Conservation (phyloP, 805 yeast genomes). For the Candida quercuum region DNA sequence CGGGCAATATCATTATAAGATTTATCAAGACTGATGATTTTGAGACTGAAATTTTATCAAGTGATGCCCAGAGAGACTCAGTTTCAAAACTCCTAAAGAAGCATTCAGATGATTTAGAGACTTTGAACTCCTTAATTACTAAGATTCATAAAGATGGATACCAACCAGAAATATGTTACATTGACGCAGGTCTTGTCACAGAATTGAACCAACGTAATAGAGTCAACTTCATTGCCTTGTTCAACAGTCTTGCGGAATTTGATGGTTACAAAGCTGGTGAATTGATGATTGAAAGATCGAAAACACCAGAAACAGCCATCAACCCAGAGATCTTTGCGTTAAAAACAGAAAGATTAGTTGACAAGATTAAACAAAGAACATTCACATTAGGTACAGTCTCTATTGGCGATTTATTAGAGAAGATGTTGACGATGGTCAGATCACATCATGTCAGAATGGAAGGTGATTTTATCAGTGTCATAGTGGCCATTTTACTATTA, state of each 20-base stretch:
- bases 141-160: conserved; percentile 51
- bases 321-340: conserved; percentile 81
- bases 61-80: conserved; percentile 15
- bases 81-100: conserved; percentile 18
- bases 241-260: conserved; percentile 82
- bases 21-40: conserved; percentile 45
- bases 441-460: conserved; percentile 96
- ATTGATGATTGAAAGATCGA: conserved; percentile 88
- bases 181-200: conserved; percentile 92
- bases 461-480: conserved; percentile 91
- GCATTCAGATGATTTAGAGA: conserved; percentile 22
- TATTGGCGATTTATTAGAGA: conserved; percentile 85
- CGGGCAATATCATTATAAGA: conserved; percentile 86
- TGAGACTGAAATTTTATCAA: conserved; percentile 24
- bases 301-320: conserved; percentile 90
- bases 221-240: conserved; percentile 81
- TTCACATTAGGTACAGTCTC: conserved; percentile 89
- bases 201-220: conserved; percentile 77
- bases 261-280: conserved; percentile 96
- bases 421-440: conserved; percentile 86
- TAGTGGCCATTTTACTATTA: conserved; percentile 83
- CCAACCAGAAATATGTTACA: conserved; percentile 80
- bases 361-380: conserved; percentile 76
- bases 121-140: conserved; percentile 43
- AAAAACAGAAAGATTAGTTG: conserved; percentile 80